Evolutionary conservation across 164 flowering plant species (phyloP).

Genomic region (Santalum album): DNA sequence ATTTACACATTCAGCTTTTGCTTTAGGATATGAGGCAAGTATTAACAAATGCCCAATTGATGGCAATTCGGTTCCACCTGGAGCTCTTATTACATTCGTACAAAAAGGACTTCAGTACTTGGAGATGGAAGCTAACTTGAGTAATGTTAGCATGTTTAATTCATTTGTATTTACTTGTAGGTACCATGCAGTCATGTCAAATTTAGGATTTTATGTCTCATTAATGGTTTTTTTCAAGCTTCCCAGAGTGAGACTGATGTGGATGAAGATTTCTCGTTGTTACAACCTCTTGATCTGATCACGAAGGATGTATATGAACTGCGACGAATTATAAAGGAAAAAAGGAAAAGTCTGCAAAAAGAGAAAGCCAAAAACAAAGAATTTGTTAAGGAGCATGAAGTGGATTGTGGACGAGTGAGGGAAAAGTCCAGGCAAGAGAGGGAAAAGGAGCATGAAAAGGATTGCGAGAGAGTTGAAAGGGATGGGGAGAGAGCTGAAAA

Average conservation of each 20-base stretch:
- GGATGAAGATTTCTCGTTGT: conserved; percentile 87
- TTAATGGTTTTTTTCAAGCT: conserved; percentile 21
- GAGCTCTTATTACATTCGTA: conserved; percentile 82
- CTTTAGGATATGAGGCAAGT: conserved; percentile 90
- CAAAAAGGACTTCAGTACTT: conserved; percentile 93
- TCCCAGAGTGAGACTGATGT: conserved; percentile 71
- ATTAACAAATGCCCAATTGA: conserved; percentile 74
- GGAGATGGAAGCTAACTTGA: conserved; percentile 92
- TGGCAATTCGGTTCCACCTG: conserved; percentile 91
- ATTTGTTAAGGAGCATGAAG: conserved; percentile 28
- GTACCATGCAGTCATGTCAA: neutral
- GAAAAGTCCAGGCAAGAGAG: conserved; percentile 15
- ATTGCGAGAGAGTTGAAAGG: conserved; percentile 15
- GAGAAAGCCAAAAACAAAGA: conserved; percentile 49
- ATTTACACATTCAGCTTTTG: conserved; percentile 88
- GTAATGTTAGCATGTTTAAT: conserved; percentile 43
- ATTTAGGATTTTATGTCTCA: conserved; percentile 13
- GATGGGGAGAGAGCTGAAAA: conserved; percentile 25
- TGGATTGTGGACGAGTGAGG: conserved; percentile 15
- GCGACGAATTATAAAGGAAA: conserved; percentile 65
- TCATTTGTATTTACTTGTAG: neutral
- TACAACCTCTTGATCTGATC: conserved; percentile 90
- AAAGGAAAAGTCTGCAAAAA: conserved; percentile 45
- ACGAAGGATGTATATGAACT: conserved; percentile 80
- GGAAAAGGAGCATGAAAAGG: conserved; percentile 26